These are phyloP conservation scores for Nymphaea colorata DNA, from an alignment of 164 flowering plant genomes.

Conservation along the genomic window DNA sequence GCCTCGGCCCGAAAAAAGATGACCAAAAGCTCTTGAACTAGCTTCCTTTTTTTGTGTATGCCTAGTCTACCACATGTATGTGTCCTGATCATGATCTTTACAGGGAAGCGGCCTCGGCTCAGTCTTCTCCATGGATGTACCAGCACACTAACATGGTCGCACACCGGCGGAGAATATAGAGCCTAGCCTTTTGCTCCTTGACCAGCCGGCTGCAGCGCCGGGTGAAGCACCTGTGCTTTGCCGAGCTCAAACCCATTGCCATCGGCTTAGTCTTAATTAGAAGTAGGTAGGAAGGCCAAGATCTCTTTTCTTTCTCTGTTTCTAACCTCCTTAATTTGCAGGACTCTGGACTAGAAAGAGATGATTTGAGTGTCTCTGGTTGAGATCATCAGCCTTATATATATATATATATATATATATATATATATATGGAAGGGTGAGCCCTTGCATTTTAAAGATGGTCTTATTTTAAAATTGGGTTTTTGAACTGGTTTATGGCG, in stretches of 20 bases:
- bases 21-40: neutral
- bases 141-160: slow-evolving; percentile 74
- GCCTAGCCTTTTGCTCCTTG: slow-evolving; percentile 55
- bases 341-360: neutral
- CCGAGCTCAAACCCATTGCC: neutral
- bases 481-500: slow-evolving; percentile 1
- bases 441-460: neutral
- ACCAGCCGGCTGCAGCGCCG: slow-evolving; percentile 47
- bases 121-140: slow-evolving; percentile 45
- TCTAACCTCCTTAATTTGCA: slow-evolving; percentile 2
- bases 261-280: neutral
- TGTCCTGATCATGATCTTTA: neutral
- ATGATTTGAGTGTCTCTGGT: slow-evolving; percentile 5
- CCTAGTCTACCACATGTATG: too few species aligned
- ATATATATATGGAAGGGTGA: neutral
- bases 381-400: neutral
- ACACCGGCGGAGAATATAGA: slow-evolving; percentile 67
- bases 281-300: slow-evolving; percentile 4
- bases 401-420: neutral
- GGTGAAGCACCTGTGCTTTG: slow-evolving; percentile 26
- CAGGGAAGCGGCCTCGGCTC: neutral
- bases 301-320: neutral
- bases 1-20: neutral
- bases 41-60: too few species aligned
- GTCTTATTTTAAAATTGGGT: neutral